A percentile compares a stretch with the other conserved stretches of the same genome.
phyloP scores from a whole-genome alignment of 768 basidiomycete species.

The Phylloporus rhodoxanthus region DNA sequence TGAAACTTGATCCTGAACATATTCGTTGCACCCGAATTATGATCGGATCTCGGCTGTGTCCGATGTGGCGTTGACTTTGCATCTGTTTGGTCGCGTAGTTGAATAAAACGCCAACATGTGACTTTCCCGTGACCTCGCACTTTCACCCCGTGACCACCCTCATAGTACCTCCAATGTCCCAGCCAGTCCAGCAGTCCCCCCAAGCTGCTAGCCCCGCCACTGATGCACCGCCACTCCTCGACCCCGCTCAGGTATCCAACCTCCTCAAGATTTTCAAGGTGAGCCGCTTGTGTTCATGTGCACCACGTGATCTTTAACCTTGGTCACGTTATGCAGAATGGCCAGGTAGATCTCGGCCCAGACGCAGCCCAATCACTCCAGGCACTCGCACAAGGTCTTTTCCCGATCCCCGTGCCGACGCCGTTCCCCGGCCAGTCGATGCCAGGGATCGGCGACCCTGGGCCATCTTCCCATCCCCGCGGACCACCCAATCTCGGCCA shows the following conservation, averaged over 20 bases:
- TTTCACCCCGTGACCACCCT: slow-evolving; percentile 36
- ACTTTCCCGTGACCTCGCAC: slow-evolving; percentile 38
- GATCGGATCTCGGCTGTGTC: not conserved
- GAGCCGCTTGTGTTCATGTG: slow-evolving; percentile 2
- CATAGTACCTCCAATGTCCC: not conserved
- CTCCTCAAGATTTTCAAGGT: slow-evolving; percentile 62
- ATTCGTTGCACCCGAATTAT: no score
- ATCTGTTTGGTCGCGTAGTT: slow-evolving; percentile 25
- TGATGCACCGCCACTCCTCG: not conserved
- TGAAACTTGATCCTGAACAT: no score
- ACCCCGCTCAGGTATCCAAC: slow-evolving; percentile 53
- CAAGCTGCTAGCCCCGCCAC: not conserved
- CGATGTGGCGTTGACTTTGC: slow-evolving; percentile 23
- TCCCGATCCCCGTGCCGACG: slow-evolving; percentile 12
- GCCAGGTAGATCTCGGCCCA: slow-evolving; percentile 50
- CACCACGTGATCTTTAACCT: slow-evolving; percentile 24
- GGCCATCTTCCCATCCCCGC: slow-evolving; percentile 67
- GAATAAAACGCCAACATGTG: slow-evolving; percentile 37
- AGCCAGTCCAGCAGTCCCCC: slow-evolving; percentile 7
- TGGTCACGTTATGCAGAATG: slow-evolving; percentile 34
- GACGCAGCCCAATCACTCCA: slow-evolving; percentile 57
- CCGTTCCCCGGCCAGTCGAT: slow-evolving; percentile 17
- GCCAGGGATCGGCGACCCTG: slow-evolving; percentile 57
- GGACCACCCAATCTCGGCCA: slow-evolving; percentile 63
- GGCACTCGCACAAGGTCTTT: slow-evolving; percentile 44